Conservation (phyloP, 208 protist species). For the Crithidia fasciculata region DNA sequence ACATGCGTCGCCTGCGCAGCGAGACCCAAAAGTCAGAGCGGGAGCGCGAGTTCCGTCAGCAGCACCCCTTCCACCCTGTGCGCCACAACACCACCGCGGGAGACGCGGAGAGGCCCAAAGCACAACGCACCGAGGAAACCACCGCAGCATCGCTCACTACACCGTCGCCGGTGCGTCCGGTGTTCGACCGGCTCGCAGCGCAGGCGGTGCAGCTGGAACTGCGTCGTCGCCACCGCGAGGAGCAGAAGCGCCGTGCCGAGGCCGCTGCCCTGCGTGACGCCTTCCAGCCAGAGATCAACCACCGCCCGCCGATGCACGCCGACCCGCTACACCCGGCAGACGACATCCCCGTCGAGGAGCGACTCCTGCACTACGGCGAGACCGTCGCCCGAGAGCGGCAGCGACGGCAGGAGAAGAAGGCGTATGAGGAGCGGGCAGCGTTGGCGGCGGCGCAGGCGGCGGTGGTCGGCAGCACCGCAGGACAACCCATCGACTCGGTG, state of each 20-base stretch:
- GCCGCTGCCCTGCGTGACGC: conserved; percentile 36
- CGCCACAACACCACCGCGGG: neutral
- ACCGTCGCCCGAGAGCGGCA: conserved; percentile 41
- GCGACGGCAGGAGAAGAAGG: conserved; percentile 37
- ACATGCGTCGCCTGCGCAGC: conserved; percentile 33
- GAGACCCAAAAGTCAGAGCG: conserved; percentile 6
- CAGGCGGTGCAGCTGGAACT: conserved; percentile 44
- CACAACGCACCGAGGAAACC: too few relatives aligned
- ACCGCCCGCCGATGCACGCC: conserved; percentile 8
- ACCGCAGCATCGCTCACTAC: neutral
- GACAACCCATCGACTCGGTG: neutral
- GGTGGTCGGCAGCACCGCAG: neutral
- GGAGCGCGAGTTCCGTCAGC: conserved; percentile 23
- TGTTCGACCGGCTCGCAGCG: conserved; percentile 66
- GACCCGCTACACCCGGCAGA: conserved; percentile 20
- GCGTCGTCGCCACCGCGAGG: conserved; percentile 37
- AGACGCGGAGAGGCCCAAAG: neutral
- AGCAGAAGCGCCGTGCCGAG: conserved; percentile 49
- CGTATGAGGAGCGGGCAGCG: conserved; percentile 28
- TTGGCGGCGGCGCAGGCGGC: conserved; percentile 5
- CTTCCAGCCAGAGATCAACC: conserved; percentile 73
- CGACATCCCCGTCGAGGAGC: conserved; percentile 69
- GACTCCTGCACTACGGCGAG: conserved; percentile 80
- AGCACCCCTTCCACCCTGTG: conserved; percentile 26
- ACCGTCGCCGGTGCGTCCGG: conserved; percentile 15